Base-by-base conservation (phyloP, 1,284 basidiomycete species). In the Irpex lacteus region DNA sequence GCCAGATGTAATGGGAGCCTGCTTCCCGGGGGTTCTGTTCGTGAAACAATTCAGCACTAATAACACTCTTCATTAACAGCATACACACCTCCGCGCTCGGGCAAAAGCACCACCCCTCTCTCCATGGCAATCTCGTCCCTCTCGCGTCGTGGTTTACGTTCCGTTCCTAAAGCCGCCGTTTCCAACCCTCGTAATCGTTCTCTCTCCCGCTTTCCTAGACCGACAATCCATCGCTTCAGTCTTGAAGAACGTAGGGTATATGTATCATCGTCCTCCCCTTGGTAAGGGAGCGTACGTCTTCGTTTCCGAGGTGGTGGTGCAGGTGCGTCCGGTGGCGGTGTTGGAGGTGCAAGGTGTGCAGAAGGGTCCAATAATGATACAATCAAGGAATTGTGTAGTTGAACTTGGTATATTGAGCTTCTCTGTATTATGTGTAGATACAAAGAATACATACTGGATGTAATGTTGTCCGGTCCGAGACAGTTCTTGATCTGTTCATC, bases 281-380 rank as follows among this genome's bases (percentile, higher is more conserved):
- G 89, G 71, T 90, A 91, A 1, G 89, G 89, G 21, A 90, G 76
- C 1, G 83, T 80, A 60, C 90, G 82, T 36, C 86, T 81, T n/a
- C 91, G 86, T 72, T 94, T 94, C 53, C 85, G 80, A 1, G 85
- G 81, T n/a, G 87, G 85, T 3, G 82, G 82, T 66, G 89, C 89
- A 4, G 87, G 82, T 2, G 78, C 74, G 59, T 86, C 78, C 15
- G 83, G 84, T 0, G 86, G 84, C 19, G 89, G 86, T 0, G 88
- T 85, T 0, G 86, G 84, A 11, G 85, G 85, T 55, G 85, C 82
- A 65, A 85, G 85, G 68, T 89, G 85, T 0, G 88, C 84, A 0
- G 91, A 90, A 19, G 89, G 88, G 71, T 91, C 90, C 67, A 94
- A 90, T 9, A 94, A 75, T 3, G 92, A 91, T 47, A 92, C 91